Evolutionary conservation across 345 rosid genomes (phyloP).

Genomic region (Eutrema yunnanense): DNA sequence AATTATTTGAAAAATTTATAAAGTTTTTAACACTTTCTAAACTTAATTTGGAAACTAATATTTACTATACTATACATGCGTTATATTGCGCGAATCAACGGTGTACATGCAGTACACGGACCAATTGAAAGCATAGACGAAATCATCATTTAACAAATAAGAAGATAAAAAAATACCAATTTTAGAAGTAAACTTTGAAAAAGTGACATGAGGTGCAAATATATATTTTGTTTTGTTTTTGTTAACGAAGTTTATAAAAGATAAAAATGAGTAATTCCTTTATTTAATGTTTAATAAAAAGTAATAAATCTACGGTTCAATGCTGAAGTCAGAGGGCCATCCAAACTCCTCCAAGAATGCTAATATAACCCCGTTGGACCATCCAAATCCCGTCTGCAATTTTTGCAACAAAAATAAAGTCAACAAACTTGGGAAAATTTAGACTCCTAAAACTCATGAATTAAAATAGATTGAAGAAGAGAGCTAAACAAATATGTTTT

Average conservation of each 20-base stretch:
- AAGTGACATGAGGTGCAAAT: no score
- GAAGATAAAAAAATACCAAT: no score
- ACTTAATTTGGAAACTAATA: no score
- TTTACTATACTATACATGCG: no score
- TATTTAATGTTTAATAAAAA: not conserved
- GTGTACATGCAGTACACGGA: no score
- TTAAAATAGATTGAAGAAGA: not conserved
- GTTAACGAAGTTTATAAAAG: not conserved
- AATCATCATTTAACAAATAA: no score
- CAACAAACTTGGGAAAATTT: not conserved
- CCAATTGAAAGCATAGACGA: no score
- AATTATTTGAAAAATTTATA: no score
- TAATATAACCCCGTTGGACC: slow-evolving; percentile 93
- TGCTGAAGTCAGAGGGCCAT: slow-evolving; percentile 55
- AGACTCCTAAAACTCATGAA: not conserved
- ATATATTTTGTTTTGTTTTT: no score
- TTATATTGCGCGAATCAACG: no score
- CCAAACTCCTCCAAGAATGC: slow-evolving; percentile 90
- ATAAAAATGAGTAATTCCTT: not conserved
- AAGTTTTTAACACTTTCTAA: no score
- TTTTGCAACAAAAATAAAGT: not conserved
- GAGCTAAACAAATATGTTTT: not conserved
- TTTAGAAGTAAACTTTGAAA: no score
- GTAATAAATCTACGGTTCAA: slow-evolving; percentile 32
- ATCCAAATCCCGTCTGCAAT: slow-evolving; percentile 87